These are phyloP conservation scores for Chalciporus sphaerocephalus DNA, from an alignment of 768 basidiomycete genomes.

Conservation along the genomic window DNA sequence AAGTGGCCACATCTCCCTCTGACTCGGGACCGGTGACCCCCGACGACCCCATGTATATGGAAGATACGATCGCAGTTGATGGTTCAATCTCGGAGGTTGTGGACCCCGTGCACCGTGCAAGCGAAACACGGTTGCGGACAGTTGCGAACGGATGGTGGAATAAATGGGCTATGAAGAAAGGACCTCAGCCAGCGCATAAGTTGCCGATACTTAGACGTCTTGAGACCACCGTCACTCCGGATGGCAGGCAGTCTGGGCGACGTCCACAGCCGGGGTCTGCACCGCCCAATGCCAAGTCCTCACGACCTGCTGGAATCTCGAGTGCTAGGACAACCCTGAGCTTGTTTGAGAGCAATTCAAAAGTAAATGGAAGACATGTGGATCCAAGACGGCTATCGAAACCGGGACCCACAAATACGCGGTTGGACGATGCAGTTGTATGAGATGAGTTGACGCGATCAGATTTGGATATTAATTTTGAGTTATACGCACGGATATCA, in stretches of 20 bases:
- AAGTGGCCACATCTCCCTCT: slow-evolving; percentile 35
- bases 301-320: slow-evolving; percentile 15
- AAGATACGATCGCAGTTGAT: slow-evolving; percentile 8
- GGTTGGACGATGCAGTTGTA: slow-evolving; percentile 4
- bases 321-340: slow-evolving; percentile 18
- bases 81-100: slow-evolving; percentile 28
- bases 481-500: slow-evolving; percentile 11
- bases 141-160: slow-evolving; percentile 51
- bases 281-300: slow-evolving; percentile 21
- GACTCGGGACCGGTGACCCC: slow-evolving; percentile 34
- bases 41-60: slow-evolving; percentile 13
- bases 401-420: background rate
- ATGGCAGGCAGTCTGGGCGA: slow-evolving; percentile 37
- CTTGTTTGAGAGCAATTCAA: slow-evolving; percentile 7
- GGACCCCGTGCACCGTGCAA: slow-evolving; percentile 17
- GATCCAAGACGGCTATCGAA: slow-evolving; percentile 7
- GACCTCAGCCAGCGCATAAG: slow-evolving; percentile 14
- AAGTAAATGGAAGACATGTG: slow-evolving; percentile 10
- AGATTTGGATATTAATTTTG: slow-evolving; percentile 22
- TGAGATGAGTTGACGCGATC: slow-evolving; percentile 6
- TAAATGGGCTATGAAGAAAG: slow-evolving; percentile 41
- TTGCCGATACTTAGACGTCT: slow-evolving; percentile 36
- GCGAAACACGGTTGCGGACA: slow-evolving; percentile 33
- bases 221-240: slow-evolving; percentile 46
- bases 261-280: slow-evolving; percentile 24